Evolutionary conservation across 805 yeast genomes (phyloP).

Genomic region (Yarrowia porcina): DNA sequence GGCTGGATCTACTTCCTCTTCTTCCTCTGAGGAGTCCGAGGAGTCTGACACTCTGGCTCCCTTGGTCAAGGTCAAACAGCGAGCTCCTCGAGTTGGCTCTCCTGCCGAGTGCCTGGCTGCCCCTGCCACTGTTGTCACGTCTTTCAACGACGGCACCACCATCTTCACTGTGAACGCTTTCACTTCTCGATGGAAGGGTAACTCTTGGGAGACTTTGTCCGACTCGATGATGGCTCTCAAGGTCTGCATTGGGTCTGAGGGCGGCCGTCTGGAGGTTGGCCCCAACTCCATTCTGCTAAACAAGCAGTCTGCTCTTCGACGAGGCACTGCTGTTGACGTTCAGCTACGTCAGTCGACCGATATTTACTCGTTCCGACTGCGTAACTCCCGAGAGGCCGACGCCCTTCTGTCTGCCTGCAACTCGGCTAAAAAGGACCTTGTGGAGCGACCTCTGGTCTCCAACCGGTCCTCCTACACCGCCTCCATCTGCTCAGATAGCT

Average conservation of each 20-base stretch:
- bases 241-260: constrained; percentile 13
- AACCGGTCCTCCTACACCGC: constrained; percentile 1
- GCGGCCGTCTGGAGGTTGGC: neutral
- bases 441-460: constrained; percentile 1
- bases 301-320: constrained; percentile 19
- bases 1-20: neutral
- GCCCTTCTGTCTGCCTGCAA: constrained; percentile 8
- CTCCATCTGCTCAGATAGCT: constrained; percentile 14
- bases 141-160: neutral
- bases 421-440: constrained; percentile 23
- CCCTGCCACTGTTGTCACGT: neutral
- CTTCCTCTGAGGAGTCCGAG: neutral
- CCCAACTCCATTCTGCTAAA: neutral
- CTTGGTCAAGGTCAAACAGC: constrained; percentile 11
- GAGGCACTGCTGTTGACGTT: constrained; percentile 26
- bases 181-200: constrained; percentile 22
- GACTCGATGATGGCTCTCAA: neutral
- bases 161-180: constrained; percentile 8
- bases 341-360: constrained; percentile 20
- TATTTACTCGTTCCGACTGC: constrained; percentile 21
- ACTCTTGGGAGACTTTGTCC: constrained; percentile 1
- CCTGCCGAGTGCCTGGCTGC: constrained; percentile 2
- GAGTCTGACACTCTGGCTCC: constrained; percentile 16
- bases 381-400: constrained; percentile 23
- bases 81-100: neutral